Evolutionary conservation across 192 early-diverging fungal species (phyloP).

Genomic region (Linnemannia elongata): DNA sequence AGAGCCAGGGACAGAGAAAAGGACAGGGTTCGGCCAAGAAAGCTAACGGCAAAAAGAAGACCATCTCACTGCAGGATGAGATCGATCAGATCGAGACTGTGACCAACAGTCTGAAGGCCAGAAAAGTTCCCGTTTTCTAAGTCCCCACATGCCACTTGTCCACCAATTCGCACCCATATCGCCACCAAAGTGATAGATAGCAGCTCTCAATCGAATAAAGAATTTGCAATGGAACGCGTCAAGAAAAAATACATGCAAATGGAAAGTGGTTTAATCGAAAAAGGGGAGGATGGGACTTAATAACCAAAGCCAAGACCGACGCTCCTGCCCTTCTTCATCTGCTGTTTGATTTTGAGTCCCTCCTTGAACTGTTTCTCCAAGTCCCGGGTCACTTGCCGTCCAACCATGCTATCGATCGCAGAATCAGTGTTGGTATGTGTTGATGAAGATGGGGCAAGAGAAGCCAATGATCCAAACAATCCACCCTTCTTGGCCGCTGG

Average conservation of each 20-base stretch:
- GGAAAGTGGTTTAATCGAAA: neutral
- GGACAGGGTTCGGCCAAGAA: neutral
- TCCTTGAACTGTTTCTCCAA: slow-evolving; percentile 73
- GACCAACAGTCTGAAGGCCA: neutral
- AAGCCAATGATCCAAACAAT: slow-evolving; percentile 58
- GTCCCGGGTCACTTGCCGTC: slow-evolving; percentile 64
- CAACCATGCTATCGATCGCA: slow-evolving; percentile 67
- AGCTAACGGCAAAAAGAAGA: neutral
- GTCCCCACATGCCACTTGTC: too few species aligned
- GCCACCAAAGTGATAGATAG: too few species aligned
- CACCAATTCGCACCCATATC: too few species aligned
- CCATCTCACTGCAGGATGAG: neutral
- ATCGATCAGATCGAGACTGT: neutral
- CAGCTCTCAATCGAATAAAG: neutral
- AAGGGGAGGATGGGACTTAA: neutral
- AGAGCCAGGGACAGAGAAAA: neutral
- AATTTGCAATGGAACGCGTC: neutral
- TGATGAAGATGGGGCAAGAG: slow-evolving; percentile 5
- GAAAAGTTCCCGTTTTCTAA: too few species aligned
- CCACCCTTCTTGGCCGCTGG: slow-evolving; percentile 41
- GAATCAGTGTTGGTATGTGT: slow-evolving; percentile 39
- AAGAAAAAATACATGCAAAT: neutral
- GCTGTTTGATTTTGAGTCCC: slow-evolving; percentile 64
- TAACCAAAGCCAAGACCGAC: slow-evolving; percentile 65
- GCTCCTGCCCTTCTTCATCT: slow-evolving; percentile 64